Conservation (phyloP, 345 rosid genomes). For the Firmiana major region DNA sequence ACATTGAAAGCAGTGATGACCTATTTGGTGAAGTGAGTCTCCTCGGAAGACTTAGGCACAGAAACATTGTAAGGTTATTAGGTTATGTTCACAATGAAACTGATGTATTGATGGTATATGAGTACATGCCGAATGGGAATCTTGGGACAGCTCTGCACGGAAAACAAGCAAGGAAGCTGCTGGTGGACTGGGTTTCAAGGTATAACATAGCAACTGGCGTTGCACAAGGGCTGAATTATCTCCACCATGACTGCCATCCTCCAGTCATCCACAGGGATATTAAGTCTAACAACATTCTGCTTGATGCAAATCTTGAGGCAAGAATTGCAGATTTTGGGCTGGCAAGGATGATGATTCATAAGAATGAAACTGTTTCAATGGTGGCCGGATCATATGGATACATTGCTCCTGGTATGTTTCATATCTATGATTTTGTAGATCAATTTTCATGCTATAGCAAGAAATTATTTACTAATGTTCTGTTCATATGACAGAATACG, state of each 20-base stretch:
- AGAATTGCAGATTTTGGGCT: slow-evolving; percentile 89
- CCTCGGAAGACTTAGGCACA: slow-evolving; percentile 70
- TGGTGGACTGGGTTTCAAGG: slow-evolving; percentile 89
- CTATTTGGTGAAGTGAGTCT: slow-evolving; percentile 68
- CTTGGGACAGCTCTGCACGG: slow-evolving; percentile 71
- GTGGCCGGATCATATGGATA: slow-evolving; percentile 94
- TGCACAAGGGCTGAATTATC: slow-evolving; percentile 82
- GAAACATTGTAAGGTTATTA: slow-evolving; percentile 65
- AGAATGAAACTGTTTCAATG: slow-evolving; percentile 83
- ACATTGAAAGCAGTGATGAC: slow-evolving; percentile 55
- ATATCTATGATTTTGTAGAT: not conserved
- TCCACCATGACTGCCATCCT: slow-evolving; percentile 80
- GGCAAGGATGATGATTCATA: slow-evolving; percentile 79
- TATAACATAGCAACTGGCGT: slow-evolving; percentile 82
- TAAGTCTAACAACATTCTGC: slow-evolving; percentile 82
- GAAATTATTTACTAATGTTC: not conserved
- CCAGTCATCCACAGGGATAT: slow-evolving; percentile 89
- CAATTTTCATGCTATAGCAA: not conserved
- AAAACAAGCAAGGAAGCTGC: slow-evolving; percentile 49
- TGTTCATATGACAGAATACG: slow-evolving; percentile 52
- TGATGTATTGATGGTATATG: slow-evolving; percentile 70
- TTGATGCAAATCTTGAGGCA: slow-evolving; percentile 66
- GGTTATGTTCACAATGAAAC: slow-evolving; percentile 85
- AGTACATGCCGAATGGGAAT: slow-evolving; percentile 84
- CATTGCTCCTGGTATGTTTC: slow-evolving; percentile 67